phyloP scores from a whole-genome alignment of 371 early-diverging fungal genomes.

The Cokeromyces recurvatus region DNA sequence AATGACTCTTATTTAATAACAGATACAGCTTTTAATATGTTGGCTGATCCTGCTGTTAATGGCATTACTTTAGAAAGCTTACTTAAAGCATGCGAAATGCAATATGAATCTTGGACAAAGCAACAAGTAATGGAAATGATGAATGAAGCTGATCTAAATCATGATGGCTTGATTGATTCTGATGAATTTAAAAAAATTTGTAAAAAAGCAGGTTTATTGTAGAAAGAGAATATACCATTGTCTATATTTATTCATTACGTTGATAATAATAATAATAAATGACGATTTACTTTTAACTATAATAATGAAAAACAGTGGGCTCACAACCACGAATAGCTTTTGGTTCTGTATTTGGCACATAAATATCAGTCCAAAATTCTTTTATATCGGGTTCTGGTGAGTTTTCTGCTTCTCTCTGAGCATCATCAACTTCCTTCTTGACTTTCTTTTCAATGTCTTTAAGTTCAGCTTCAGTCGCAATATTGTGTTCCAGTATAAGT shows the following conservation, averaged over 20 bases:
- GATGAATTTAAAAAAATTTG: constrained; percentile 29
- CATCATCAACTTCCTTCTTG: constrained; percentile 76
- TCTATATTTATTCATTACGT: no score
- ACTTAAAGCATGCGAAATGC: constrained; percentile 15
- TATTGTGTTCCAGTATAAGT: constrained; percentile 59
- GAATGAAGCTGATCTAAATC: constrained; percentile 32
- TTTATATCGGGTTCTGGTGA: constrained; percentile 69
- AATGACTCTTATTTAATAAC: constrained; percentile 1
- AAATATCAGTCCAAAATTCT: constrained; percentile 78
- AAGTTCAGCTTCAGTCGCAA: constrained; percentile 78
- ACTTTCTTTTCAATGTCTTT: constrained; percentile 91
- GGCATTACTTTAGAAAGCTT: constrained; percentile 31
- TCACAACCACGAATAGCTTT: constrained; percentile 70
- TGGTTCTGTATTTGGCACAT: constrained; percentile 70
- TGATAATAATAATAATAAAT: no score
- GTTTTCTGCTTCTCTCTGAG: constrained; percentile 76
- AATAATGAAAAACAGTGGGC: no score
- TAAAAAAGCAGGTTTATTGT: constrained; percentile 21
- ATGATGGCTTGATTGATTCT: constrained; percentile 35
- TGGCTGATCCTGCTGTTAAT: constrained; percentile 13
- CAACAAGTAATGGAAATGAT: constrained; percentile 37
- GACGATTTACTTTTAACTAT: no score
- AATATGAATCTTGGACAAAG: constrained; percentile 23
- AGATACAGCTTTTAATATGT: constrained; percentile 17
- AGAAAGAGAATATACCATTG: neutral